A percentile compares a stretch with the other conserved stretches of the same genome.
Evolutionary conservation across 805 yeast species (phyloP).

Genomic region (Diddensiella santjacobensis): DNA sequence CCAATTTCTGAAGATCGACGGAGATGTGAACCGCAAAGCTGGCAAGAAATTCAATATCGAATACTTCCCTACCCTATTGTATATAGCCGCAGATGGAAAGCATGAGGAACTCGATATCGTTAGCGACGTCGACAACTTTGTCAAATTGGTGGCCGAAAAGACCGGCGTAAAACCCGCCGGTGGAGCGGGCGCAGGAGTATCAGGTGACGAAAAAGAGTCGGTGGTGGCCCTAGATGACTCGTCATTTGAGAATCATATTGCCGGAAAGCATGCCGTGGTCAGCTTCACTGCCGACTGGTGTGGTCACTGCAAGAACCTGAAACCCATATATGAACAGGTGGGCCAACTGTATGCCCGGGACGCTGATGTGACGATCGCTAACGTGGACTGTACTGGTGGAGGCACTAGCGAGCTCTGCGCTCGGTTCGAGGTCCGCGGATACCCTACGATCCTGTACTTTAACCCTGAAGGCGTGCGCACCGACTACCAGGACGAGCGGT

Average conservation of each 20-base stretch:
- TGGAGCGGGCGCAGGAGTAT: slow-evolving; percentile 7
- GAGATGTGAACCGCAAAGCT: slow-evolving; percentile 52
- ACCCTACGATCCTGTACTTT: slow-evolving; percentile 56
- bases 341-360: slow-evolving; percentile 45
- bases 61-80: slow-evolving; percentile 65
- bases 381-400: slow-evolving; percentile 47
- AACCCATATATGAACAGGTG: slow-evolving; percentile 48
- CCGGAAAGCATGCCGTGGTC: slow-evolving; percentile 41
- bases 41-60: slow-evolving; percentile 48
- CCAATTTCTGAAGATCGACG: slow-evolving; percentile 55
- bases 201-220: slow-evolving; percentile 4
- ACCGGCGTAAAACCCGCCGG: slow-evolving; percentile 33
- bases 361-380: slow-evolving; percentile 41
- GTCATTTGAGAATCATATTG: slow-evolving; percentile 43
- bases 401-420: slow-evolving; percentile 39
- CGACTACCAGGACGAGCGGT: slow-evolving; percentile 52
- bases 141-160: slow-evolving; percentile 44
- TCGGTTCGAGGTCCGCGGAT: slow-evolving; percentile 41
- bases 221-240: slow-evolving; percentile 34
- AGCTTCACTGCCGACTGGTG: slow-evolving; percentile 62
- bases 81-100: slow-evolving; percentile 12
- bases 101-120: slow-evolving; percentile 49
- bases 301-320: slow-evolving; percentile 50
- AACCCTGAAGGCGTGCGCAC: slow-evolving; percentile 40
- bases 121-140: slow-evolving; percentile 48